These are phyloP conservation scores for Lunularia cruciata DNA, from an alignment of 225 moss, liverwort and hornwort species.

Conservation along the genomic window DNA sequence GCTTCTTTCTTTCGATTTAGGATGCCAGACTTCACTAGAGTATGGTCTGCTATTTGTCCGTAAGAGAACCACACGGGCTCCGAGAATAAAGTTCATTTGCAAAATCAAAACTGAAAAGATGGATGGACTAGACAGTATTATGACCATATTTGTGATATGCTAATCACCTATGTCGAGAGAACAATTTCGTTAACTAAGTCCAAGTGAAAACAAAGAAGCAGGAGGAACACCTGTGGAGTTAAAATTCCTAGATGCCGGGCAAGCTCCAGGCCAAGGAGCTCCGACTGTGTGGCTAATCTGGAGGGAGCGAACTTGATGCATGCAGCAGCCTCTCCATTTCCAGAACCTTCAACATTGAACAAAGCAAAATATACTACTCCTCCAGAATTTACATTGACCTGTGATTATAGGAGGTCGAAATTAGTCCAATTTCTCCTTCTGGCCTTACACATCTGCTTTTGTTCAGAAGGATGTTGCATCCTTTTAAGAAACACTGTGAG, in stretches of 20 bases:
- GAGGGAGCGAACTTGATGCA: conserved; percentile 96
- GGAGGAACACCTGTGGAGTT: conserved; percentile 70
- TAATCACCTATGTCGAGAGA: no score
- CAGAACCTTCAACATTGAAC: conserved; percentile 46
- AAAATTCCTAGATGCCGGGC: conserved; percentile 85
- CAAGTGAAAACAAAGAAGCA: neutral
- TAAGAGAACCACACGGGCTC: no score
- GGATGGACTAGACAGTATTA: no score
- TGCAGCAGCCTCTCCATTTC: conserved; percentile 61
- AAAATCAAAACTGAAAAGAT: no score
- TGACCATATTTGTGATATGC: no score
- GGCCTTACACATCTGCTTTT: neutral
- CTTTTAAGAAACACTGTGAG: no score
- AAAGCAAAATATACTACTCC: conserved; percentile 87
- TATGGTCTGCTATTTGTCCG: no score
- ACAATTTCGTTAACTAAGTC: no score
- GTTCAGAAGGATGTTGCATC: neutral
- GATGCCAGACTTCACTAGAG: no score
- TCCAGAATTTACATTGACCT: conserved; percentile 94
- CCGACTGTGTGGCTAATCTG: conserved; percentile 87
- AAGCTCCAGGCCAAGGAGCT: conserved; percentile 85
- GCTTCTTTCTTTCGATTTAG: no score
- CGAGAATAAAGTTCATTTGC: no score
- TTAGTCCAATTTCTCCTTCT: neutral
- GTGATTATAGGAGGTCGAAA: neutral